Conservation (phyloP, 1,139 yeast genomes). For the Pichia sp. region DNA sequence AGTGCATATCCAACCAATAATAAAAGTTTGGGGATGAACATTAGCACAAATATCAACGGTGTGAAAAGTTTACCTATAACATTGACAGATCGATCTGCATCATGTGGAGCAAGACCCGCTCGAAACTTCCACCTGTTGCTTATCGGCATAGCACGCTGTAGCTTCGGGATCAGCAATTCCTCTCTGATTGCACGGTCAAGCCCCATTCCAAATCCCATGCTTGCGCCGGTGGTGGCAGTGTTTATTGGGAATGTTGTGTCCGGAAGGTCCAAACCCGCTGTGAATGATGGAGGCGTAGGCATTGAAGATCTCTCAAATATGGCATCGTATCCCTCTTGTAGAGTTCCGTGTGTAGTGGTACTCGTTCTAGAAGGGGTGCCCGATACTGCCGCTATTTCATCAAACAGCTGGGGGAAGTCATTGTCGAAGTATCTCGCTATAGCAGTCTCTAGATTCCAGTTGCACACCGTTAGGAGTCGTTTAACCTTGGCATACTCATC, state of each 20-base stretch:
- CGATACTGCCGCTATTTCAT: constrained; percentile 7
- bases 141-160: constrained; percentile 34
- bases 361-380: too few species aligned
- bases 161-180: constrained; percentile 27
- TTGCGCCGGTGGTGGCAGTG: too few species aligned
- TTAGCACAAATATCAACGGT: constrained; percentile 38
- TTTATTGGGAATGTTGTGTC: neutral
- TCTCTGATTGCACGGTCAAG: too few species aligned
- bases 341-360: too few species aligned
- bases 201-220: too few species aligned
- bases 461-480: constrained; percentile 35
- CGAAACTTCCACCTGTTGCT: constrained; percentile 29
- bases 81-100: neutral
- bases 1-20: constrained; percentile 30
- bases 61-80: constrained; percentile 13
- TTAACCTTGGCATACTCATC: constrained; percentile 32
- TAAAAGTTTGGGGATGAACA: constrained; percentile 41
- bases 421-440: constrained; percentile 44
- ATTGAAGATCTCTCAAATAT: too few species aligned
- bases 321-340: too few species aligned
- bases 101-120: too few species aligned
- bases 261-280: neutral
- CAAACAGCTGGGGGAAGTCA: constrained; percentile 30
- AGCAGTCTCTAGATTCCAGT: constrained; percentile 45
- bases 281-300: too few species aligned